These are phyloP conservation scores for Yamadazyma epiphylla DNA, from an alignment of 1,139 yeast genomes.

Conservation along the genomic window DNA sequence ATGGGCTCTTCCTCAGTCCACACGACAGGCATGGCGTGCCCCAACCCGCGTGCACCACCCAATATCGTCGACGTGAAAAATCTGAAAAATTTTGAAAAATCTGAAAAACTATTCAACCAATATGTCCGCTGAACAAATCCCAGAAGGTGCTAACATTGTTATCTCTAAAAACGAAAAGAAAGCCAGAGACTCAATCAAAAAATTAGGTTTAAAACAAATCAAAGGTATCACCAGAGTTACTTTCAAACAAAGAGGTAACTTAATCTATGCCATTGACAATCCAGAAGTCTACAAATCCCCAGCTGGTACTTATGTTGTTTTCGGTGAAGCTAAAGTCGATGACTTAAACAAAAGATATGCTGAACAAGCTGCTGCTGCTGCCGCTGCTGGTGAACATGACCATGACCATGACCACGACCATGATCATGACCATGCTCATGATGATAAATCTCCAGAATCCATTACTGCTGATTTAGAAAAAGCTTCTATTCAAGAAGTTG, in stretches of 20 bases:
- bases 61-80: too few relatives aligned
- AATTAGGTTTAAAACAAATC: conserved; percentile 87
- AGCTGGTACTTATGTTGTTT: conserved; percentile 93
- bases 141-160: conserved; percentile 87
- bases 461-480: conserved; percentile 91
- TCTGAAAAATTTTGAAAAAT: conserved; percentile 9
- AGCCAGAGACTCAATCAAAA: conserved; percentile 88
- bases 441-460: conserved; percentile 63
- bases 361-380: conserved; percentile 68
- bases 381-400: conserved; percentile 37
- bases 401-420: conserved; percentile 28
- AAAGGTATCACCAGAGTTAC: conserved; percentile 95
- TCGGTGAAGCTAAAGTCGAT: conserved; percentile 97
- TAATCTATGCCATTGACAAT: conserved; percentile 84
- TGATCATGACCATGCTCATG: conserved; percentile 17
- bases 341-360: conserved; percentile 80
- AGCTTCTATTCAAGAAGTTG: conserved; percentile 52
- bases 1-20: too few relatives aligned
- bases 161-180: conserved; percentile 91
- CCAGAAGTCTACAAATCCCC: conserved; percentile 96
- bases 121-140: conserved; percentile 60
- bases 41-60: too few relatives aligned
- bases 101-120: neutral
- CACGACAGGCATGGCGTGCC: too few relatives aligned
- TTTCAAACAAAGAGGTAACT: conserved; percentile 91